Conservation (phyloP, 2,329 filamentous ascomycete genomes). For the Sporothrix brunneoviolacea region DNA sequence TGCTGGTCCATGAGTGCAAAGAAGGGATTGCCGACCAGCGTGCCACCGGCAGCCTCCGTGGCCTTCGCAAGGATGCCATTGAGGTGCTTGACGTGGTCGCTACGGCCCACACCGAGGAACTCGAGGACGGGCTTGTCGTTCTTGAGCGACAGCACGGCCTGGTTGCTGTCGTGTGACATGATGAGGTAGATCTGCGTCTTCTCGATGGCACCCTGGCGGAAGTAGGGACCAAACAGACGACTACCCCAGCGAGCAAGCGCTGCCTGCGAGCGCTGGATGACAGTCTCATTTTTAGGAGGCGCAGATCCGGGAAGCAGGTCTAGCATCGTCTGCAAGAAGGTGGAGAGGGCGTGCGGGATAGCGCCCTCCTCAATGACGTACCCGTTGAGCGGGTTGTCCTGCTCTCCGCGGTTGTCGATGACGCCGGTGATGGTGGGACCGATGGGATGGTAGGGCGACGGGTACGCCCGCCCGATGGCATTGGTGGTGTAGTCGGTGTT, state of each 20-base stretch:
- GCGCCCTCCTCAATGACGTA: slow-evolving; percentile 60
- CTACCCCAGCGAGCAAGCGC: slow-evolving; percentile 44
- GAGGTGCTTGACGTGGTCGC: slow-evolving; percentile 46
- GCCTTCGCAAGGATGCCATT: slow-evolving; percentile 46
- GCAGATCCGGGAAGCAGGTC: slow-evolving; percentile 45
- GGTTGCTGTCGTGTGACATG: slow-evolving; percentile 61
- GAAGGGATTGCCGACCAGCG: slow-evolving; percentile 52
- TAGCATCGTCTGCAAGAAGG: slow-evolving; percentile 50
- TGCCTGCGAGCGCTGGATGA: slow-evolving; percentile 38
- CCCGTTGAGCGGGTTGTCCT: slow-evolving; percentile 50
- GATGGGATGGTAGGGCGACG: slow-evolving; percentile 44
- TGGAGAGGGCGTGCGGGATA: slow-evolving; percentile 50
- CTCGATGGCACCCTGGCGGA: slow-evolving; percentile 47
- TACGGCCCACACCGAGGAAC: slow-evolving; percentile 52
- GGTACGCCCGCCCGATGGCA: slow-evolving; percentile 44
- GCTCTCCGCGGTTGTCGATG: slow-evolving; percentile 50
- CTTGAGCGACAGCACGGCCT: slow-evolving; percentile 52
- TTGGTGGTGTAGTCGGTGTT: slow-evolving; percentile 53
- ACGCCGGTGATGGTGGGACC: slow-evolving; percentile 58
- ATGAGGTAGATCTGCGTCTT: slow-evolving; percentile 58
- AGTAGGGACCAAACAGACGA: slow-evolving; percentile 53
- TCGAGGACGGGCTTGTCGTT: slow-evolving; percentile 54
- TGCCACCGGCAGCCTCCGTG: slow-evolving; percentile 53
- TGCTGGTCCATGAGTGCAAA: slow-evolving; percentile 49
- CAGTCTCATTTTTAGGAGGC: slow-evolving; percentile 29